phyloP scores from a whole-genome alignment of 331 rosid genomes.

The Malus hybrid region DNA sequence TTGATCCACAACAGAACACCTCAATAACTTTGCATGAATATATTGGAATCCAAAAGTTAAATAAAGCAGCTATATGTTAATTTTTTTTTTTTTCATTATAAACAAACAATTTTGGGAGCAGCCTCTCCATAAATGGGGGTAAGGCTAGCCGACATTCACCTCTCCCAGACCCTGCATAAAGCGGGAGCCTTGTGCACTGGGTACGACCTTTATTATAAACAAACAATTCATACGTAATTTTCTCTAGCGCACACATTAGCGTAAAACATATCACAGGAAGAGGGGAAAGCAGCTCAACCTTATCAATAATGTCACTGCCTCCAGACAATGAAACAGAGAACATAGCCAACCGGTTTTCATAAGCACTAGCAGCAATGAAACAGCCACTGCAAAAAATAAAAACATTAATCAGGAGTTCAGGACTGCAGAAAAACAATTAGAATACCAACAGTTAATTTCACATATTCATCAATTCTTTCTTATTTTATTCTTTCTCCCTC shows the following conservation, averaged over 20 bases:
- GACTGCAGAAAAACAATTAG: constrained; percentile 8
- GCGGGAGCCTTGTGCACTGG: too few relatives aligned
- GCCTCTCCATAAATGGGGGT: too few relatives aligned
- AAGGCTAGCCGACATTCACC: too few relatives aligned
- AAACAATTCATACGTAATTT: not conserved
- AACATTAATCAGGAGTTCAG: not conserved
- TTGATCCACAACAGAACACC: constrained; percentile 18
- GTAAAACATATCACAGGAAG: not conserved
- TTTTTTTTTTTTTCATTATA: not conserved
- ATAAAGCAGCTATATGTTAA: not conserved
- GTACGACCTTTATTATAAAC: not conserved
- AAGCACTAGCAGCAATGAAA: constrained; percentile 87
- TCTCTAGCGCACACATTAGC: not conserved
- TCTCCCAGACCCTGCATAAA: too few relatives aligned
- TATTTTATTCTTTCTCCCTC: not conserved
- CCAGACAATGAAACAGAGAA: constrained; percentile 63
- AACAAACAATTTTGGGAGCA: too few relatives aligned
- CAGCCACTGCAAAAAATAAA: constrained; percentile 65
- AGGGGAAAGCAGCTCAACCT: constrained; percentile 34
- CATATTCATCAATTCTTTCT: not conserved
- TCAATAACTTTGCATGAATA: constrained; percentile 16
- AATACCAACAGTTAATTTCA: not conserved
- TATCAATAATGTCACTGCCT: constrained; percentile 62
- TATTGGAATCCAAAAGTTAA: not conserved
- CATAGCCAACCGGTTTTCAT: constrained; percentile 68